Percentiles rank a stretch among this genome's conserved stretches.
Conservation (phyloP, 257 asterid species). For the Fraxinus americana region DNA sequence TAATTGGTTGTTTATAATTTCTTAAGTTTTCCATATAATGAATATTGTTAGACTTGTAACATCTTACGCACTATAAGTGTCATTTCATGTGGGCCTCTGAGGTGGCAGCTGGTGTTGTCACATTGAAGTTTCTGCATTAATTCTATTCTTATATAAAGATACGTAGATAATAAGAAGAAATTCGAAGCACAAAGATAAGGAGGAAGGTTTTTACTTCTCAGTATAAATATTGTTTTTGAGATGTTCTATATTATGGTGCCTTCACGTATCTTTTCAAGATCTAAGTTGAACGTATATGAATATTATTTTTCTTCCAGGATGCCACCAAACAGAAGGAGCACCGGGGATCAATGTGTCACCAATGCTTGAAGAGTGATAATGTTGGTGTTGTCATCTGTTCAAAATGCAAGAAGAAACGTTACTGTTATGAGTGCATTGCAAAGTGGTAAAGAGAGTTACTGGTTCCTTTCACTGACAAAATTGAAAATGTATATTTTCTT, state of each 20-base stretch:
- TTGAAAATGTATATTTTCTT: background rate
- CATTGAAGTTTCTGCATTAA: background rate
- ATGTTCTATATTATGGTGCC: background rate
- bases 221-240: background rate
- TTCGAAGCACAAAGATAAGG: background rate
- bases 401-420: slow-evolving; percentile 65
- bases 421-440: slow-evolving; percentile 67
- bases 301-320: slow-evolving; percentile 42
- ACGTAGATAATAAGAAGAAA: background rate
- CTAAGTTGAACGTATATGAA: background rate
- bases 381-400: slow-evolving; percentile 49
- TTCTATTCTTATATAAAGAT: background rate
- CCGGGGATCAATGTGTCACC: slow-evolving; percentile 57
- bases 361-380: slow-evolving; percentile 52
- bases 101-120: background rate
- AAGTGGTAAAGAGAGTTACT: slow-evolving; percentile 56
- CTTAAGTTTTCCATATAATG: background rate
- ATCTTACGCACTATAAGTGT: background rate
- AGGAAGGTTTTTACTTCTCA: background rate
- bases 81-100: slow-evolving; percentile 15
- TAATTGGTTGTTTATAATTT: background rate
- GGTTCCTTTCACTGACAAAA: slow-evolving; percentile 24
- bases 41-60: background rate
- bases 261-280: slow-evolving; percentile 19
- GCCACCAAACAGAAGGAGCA: slow-evolving; percentile 34